Evolutionary conservation across 2,329 filamentous ascomycete genomes (phyloP).

Genomic region (Aspergillus terreus): DNA sequence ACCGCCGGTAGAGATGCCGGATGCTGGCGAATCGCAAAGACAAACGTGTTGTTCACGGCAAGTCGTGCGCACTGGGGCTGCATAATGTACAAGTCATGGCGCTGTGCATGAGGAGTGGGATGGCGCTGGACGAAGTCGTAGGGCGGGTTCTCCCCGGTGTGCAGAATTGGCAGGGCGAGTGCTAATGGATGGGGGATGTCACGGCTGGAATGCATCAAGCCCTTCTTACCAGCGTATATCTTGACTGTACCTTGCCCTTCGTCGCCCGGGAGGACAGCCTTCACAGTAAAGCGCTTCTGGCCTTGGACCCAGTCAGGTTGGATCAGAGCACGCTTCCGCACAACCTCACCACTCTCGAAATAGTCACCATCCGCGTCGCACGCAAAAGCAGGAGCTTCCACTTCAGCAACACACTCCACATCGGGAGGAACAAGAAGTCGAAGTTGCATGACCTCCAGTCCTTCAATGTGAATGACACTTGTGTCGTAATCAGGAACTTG

Average conservation of each 20-base stretch:
- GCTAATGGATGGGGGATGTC: slow-evolving; percentile 92
- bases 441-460: slow-evolving; percentile 88
- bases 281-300: slow-evolving; percentile 87
- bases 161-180: slow-evolving; percentile 82
- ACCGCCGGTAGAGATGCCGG: slow-evolving; percentile 58
- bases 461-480: slow-evolving; percentile 77
- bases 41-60: slow-evolving; percentile 94
- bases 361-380: slow-evolving; percentile 84
- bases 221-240: slow-evolving; percentile 88
- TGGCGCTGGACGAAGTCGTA: slow-evolving; percentile 93
- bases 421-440: slow-evolving; percentile 84
- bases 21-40: slow-evolving; percentile 93
- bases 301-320: slow-evolving; percentile 90
- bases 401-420: slow-evolving; percentile 86
- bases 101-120: slow-evolving; percentile 94
- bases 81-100: slow-evolving; percentile 93
- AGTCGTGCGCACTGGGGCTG: slow-evolving; percentile 89
- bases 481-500: slow-evolving; percentile 90
- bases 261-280: slow-evolving; percentile 85
- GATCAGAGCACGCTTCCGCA: slow-evolving; percentile 80
- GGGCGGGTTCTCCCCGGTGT: slow-evolving; percentile 85
- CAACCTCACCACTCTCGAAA: slow-evolving; percentile 84
- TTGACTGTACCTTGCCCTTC: slow-evolving; percentile 86
- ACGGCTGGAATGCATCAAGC: slow-evolving; percentile 95
- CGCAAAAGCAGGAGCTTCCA: slow-evolving; percentile 77